A percentile compares a stretch with the other conserved stretches of the same genome.
Conservation (phyloP, 345 rosid species). For the Aegle marmelos region DNA sequence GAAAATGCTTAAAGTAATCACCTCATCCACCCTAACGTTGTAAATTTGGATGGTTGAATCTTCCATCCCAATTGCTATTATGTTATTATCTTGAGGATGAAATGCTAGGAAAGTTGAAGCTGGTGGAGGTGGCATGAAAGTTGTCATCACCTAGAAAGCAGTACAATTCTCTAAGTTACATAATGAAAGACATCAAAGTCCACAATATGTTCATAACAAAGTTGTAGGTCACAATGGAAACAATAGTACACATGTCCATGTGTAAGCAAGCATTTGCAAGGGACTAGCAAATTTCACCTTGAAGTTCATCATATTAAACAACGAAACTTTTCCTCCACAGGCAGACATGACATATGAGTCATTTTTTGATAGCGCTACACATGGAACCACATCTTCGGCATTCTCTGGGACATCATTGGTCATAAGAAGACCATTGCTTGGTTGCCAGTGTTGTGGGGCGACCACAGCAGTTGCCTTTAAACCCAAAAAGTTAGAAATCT, state of each 20-base stretch:
- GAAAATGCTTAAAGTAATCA: conserved; percentile 15
- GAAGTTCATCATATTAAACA: conserved; percentile 63
- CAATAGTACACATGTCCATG: neutral
- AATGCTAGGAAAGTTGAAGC: conserved; percentile 55
- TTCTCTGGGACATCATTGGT: conserved; percentile 29
- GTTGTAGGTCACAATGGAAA: neutral
- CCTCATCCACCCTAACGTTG: conserved; percentile 60
- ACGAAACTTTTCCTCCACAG: conserved; percentile 50
- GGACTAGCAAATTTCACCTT: conserved; percentile 28
- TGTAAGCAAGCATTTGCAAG: neutral
- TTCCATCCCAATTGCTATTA: conserved; percentile 56
- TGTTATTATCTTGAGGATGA: conserved; percentile 57
- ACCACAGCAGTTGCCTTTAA: conserved; percentile 26
- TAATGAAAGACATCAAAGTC: conserved; percentile 4
- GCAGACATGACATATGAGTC: conserved; percentile 65
- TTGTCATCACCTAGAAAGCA: conserved; percentile 52
- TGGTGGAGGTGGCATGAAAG: conserved; percentile 59
- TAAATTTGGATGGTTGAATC: conserved; percentile 54
- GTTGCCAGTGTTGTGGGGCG: conserved; percentile 31
- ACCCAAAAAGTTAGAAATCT: neutral
- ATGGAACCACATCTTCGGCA: conserved; percentile 43
- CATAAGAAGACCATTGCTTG: conserved; percentile 32
- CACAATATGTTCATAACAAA: conserved; percentile 1
- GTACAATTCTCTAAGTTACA: neutral
- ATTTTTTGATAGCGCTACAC: conserved; percentile 57